These are phyloP conservation scores for Nakaseomyces bracarensis DNA, from an alignment of 1,139 yeast species.

Conservation along the genomic window DNA sequence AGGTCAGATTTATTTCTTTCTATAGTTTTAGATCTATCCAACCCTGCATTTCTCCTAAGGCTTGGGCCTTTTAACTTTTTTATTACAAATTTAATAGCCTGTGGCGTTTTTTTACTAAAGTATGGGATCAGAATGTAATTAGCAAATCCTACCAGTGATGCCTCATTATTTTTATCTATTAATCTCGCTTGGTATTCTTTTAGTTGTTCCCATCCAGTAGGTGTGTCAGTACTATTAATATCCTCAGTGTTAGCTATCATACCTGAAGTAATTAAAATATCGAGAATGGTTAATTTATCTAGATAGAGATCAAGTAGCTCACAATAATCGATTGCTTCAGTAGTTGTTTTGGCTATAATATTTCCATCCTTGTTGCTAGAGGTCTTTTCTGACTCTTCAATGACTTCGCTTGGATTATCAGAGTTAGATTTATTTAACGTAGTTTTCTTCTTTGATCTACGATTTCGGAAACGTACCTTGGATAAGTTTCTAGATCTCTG, in stretches of 20 bases:
- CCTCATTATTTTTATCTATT: constrained; percentile 24
- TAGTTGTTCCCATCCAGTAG: constrained; percentile 5
- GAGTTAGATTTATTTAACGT: constrained; percentile 21
- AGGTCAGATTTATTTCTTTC: background rate
- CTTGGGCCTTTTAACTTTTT: constrained; percentile 44
- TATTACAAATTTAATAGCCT: constrained; percentile 40
- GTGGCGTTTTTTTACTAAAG: constrained; percentile 43
- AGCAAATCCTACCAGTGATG: constrained; percentile 42
- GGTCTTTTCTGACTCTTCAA: constrained; percentile 19
- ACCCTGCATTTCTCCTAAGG: constrained; percentile 24
- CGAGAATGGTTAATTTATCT: constrained; percentile 51
- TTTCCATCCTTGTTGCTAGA: background rate
- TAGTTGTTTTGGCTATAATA: background rate
- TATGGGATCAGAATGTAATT: constrained; percentile 49
- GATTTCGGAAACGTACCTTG: constrained; percentile 16
- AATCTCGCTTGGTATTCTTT: constrained; percentile 17
- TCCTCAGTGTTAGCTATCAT: constrained; percentile 31
- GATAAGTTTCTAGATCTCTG: constrained; percentile 37
- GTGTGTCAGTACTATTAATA: constrained; percentile 5
- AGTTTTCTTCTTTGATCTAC: constrained; percentile 8
- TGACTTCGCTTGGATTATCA: too few species aligned
- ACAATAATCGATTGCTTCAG: constrained; percentile 17
- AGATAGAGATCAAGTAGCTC: constrained; percentile 39
- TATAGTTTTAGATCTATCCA: constrained; percentile 8
- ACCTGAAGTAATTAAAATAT: constrained; percentile 36